Base-by-base conservation (phyloP, 2,329 filamentous ascomycete species). In the Hyphodiscus sp. region DNA sequence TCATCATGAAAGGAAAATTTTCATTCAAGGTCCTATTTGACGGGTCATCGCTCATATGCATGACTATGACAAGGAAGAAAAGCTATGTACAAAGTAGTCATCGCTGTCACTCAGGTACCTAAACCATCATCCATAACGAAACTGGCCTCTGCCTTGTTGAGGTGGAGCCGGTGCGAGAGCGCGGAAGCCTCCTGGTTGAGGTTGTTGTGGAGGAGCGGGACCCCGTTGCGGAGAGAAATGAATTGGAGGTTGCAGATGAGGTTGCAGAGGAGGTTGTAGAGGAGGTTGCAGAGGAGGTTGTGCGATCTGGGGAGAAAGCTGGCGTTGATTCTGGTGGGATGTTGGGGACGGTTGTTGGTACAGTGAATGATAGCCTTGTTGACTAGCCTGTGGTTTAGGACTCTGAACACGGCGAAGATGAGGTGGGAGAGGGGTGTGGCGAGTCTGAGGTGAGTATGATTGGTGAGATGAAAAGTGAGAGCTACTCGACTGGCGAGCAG, bases 121-220 rank as follows among this genome's bases (percentile, higher is more conserved):
- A 8, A 26, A 8, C 23, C 3, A 26, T 26, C 8, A 26, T 26
- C 23, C 23, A 26, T 26, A 26, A 26, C 23, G 23, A 26, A 26
- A 26, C 16, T 26, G 45, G 33, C 43, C 43, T 20, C 47, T 47
- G 45, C 52, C 57, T 30, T 54, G 51, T 26, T 26, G 23, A 26
- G 58, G 56, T 44, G 57, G 58, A 16, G 60, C 56, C 30, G 60
- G 60, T 47, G 56, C 47, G 1, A 62, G 44, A 23, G 59, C 55
- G 15, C 60, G 45, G 20, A 38, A 38, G 16, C 33, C 33, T 13
- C 33, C 33, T 38, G 33, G 5, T 10, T 38, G 33, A n/a, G 33
- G 33, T 38, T 38, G 33, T 13, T 38, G 33, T 13, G 11, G 4
- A 38, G 33, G 33, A 38, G 5, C 33, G 11, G 4, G 33, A 38